Percentiles rank a stretch among this genome's conserved stretches.
Conservation (phyloP, 2,329 filamentous ascomycete species). For the Cercospora sp. region DNA sequence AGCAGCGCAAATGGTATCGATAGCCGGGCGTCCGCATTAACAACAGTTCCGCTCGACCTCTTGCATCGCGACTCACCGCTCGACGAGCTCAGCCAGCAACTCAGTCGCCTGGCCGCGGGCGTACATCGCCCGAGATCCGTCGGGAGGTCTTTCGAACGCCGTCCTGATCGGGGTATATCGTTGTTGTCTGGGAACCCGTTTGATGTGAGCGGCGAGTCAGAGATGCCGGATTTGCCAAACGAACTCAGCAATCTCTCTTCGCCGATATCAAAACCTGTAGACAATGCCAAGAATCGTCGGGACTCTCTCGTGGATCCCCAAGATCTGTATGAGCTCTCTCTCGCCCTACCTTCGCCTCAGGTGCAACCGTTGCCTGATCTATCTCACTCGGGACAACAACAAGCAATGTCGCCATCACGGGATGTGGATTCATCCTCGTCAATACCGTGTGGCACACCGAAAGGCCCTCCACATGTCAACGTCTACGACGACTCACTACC, state of each 20-base stretch:
- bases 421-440: background rate
- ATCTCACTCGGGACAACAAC: background rate
- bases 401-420: constrained; percentile 1
- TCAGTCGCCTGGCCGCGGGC: constrained; percentile 31
- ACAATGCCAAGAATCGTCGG: background rate
- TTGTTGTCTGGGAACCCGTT: constrained; percentile 31
- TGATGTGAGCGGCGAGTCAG: background rate
- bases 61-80: constrained; percentile 35
- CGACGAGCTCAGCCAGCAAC: constrained; percentile 36
- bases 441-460: constrained; percentile 8
- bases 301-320: constrained; percentile 11
- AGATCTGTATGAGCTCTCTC: constrained; percentile 19
- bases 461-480: constrained; percentile 26
- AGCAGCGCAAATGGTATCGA: constrained; percentile 25
- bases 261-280: background rate
- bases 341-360: constrained; percentile 26
- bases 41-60: constrained; percentile 22
- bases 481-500: constrained; percentile 39
- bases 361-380: constrained; percentile 15
- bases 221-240: background rate
- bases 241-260: background rate
- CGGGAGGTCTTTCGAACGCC: constrained; percentile 29
- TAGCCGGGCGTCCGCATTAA: background rate
- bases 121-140: constrained; percentile 30
- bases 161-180: constrained; percentile 23